Evolutionary conservation across 2,329 filamentous ascomycete genomes (phyloP).

Genomic region (Beauveria brongniartii): DNA sequence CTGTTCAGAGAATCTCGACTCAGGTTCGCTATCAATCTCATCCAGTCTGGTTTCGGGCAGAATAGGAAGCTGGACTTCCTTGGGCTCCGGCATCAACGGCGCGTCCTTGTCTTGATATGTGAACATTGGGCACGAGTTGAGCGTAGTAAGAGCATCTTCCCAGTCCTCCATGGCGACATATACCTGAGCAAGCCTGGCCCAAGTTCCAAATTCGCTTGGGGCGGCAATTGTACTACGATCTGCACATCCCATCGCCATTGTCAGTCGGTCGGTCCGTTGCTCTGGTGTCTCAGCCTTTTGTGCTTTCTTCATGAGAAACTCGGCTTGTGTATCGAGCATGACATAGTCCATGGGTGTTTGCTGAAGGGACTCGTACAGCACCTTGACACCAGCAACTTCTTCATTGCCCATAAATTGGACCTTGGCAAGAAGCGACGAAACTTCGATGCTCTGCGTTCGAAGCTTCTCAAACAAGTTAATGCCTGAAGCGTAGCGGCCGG

Average conservation of each 20-base stretch:
- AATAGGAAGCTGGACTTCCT: constrained; percentile 78
- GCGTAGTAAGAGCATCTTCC: constrained; percentile 87
- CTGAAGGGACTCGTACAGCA: constrained; percentile 81
- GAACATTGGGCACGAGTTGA: constrained; percentile 99
- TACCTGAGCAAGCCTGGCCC: constrained; percentile 87
- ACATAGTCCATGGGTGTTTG: constrained; percentile 97
- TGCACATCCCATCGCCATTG: constrained; percentile 84
- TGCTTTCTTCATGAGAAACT: constrained; percentile 84
- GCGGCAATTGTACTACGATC: constrained; percentile 92
- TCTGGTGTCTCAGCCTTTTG: constrained; percentile 44
- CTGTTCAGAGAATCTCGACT: constrained; percentile 71
- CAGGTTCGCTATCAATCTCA: constrained; percentile 88
- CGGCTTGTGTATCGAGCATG: constrained; percentile 87
- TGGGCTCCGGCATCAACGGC: constrained; percentile 87
- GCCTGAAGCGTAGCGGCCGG: constrained; percentile 85
- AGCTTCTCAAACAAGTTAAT: constrained; percentile 98
- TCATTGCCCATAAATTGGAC: constrained; percentile 93
- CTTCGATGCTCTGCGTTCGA: constrained; percentile 80
- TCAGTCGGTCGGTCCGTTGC: constrained; percentile 58
- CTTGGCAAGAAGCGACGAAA: constrained; percentile 83
- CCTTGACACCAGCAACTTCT: constrained; percentile 87
- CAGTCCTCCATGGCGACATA: constrained; percentile 93
- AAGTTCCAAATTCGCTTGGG: constrained; percentile 94
- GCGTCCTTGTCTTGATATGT: constrained; percentile 98
- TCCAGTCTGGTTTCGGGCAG: constrained; percentile 85